Conservation (phyloP, 139 green algal genomes). For the Eudorina sp. region DNA sequence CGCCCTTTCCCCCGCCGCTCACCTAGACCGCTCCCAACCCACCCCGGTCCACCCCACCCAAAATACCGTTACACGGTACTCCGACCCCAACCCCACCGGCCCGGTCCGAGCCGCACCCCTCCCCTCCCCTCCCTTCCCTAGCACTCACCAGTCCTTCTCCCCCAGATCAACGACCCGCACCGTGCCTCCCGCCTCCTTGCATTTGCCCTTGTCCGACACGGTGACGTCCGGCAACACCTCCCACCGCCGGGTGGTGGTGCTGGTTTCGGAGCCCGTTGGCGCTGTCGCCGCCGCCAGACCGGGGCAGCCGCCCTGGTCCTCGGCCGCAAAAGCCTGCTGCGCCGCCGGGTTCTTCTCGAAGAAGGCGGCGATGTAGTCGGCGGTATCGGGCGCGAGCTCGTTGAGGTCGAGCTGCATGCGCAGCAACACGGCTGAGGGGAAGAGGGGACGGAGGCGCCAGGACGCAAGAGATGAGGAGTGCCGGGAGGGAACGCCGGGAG, state of each 20-base stretch:
- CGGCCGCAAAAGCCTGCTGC: background rate
- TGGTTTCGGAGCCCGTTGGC: too few species aligned
- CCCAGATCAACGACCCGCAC: conserved; percentile 73
- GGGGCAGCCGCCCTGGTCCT: conserved; percentile 17
- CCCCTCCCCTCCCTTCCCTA: background rate
- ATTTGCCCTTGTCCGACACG: conserved; percentile 14
- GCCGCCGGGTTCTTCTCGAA: background rate
- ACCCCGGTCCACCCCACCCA: too few species aligned
- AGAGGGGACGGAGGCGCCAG: background rate
- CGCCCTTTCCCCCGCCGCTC: too few species aligned
- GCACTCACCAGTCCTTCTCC: conserved; percentile 69
- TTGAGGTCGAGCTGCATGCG: conserved; percentile 76
- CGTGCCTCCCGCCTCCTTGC: conserved; percentile 46
- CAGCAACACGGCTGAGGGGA: conserved; percentile 37
- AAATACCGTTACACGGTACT: too few species aligned
- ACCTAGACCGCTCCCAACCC: too few species aligned
- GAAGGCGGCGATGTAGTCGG: conserved; percentile 49
- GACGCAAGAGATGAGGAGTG: too few species aligned
- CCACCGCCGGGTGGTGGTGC: background rate
- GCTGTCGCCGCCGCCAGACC: background rate
- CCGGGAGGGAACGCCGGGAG: too few species aligned
- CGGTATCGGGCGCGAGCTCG: conserved; percentile 62
- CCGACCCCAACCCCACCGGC: too few species aligned
- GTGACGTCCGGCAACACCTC: background rate
- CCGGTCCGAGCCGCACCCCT: too few species aligned